Evolutionary conservation across 2,329 filamentous ascomycete species (phyloP).

Genomic region (Acephala macrosclerotiorum): DNA sequence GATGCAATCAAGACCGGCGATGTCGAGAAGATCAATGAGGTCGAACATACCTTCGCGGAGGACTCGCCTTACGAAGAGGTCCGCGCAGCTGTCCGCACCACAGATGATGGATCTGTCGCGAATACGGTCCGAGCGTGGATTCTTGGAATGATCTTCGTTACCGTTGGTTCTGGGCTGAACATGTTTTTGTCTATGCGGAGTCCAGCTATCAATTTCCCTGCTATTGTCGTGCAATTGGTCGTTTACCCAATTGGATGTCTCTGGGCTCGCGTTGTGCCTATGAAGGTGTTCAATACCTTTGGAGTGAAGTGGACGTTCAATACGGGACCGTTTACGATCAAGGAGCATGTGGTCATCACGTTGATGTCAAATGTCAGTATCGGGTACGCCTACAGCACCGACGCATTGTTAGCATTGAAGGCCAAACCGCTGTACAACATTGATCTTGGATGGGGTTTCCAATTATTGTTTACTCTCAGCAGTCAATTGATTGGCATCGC

Average conservation of each 20-base stretch:
- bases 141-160: conserved; percentile 56
- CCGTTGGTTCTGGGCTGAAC: conserved; percentile 32
- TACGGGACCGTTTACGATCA: conserved; percentile 72
- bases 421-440: conserved; percentile 67
- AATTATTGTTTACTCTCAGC: conserved; percentile 65
- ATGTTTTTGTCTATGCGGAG: conserved; percentile 35
- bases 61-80: conserved; percentile 70
- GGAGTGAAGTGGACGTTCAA: conserved; percentile 64
- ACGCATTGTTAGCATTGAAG: conserved; percentile 74
- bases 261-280: conserved; percentile 50
- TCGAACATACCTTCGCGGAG: conserved; percentile 53
- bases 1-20: conserved; percentile 35
- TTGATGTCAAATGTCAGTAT: conserved; percentile 36
- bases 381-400: conserved; percentile 67
- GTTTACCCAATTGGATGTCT: conserved; percentile 32
- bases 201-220: conserved; percentile 27
- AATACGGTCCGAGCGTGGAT: conserved; percentile 71
- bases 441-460: conserved; percentile 64
- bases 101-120: conserved; percentile 68
- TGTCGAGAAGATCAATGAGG: conserved; percentile 45
- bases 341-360: conserved; percentile 72
- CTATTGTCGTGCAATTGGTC: conserved; percentile 58
- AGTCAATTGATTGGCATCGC: conserved; percentile 70
- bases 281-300: conserved; percentile 49
- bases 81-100: conserved; percentile 65